Evolutionary conservation across 164 flowering plant genomes (phyloP).

Genomic region (Magnolia kwangsiensis): DNA sequence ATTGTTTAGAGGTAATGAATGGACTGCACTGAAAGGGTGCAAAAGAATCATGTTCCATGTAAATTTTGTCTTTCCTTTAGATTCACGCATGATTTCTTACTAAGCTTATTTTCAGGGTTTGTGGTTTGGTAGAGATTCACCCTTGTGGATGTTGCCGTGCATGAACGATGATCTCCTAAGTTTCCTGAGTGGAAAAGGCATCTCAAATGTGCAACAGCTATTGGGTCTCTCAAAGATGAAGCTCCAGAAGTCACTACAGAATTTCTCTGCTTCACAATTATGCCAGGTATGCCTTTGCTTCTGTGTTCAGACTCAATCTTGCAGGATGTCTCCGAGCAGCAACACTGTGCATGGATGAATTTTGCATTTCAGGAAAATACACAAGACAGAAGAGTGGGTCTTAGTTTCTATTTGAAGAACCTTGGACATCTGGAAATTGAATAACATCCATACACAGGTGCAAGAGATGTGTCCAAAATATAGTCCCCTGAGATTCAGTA

Average conservation of each 20-base stretch:
- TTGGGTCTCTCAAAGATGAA: conserved; percentile 45
- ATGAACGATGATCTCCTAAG: conserved; percentile 63
- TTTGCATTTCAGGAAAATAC: neutral
- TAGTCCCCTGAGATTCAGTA: no score
- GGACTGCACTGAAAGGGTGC: neutral
- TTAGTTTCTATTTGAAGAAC: no score
- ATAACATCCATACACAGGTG: no score
- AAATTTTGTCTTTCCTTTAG: neutral
- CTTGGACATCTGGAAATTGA: no score
- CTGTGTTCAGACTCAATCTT: neutral
- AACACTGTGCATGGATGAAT: neutral
- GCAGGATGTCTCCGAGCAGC: neutral
- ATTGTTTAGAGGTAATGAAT: neutral
- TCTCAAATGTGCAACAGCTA: conserved; percentile 59
- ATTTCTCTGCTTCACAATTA: conserved; percentile 42
- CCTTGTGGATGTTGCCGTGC: conserved; percentile 86
- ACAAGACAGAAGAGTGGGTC: neutral
- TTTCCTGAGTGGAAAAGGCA: conserved; percentile 46
- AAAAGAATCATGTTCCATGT: neutral
- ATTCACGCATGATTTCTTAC: conserved; percentile 5
- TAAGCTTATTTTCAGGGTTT: conserved; percentile 48
- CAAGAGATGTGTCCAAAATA: no score
- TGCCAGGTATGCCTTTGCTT: conserved; percentile 46
- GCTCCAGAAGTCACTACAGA: conserved; percentile 48
- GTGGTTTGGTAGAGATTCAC: conserved; percentile 67